phyloP scores from a whole-genome alignment of 805 yeast genomes.

The Kluyveromyces dobzhanskii region DNA sequence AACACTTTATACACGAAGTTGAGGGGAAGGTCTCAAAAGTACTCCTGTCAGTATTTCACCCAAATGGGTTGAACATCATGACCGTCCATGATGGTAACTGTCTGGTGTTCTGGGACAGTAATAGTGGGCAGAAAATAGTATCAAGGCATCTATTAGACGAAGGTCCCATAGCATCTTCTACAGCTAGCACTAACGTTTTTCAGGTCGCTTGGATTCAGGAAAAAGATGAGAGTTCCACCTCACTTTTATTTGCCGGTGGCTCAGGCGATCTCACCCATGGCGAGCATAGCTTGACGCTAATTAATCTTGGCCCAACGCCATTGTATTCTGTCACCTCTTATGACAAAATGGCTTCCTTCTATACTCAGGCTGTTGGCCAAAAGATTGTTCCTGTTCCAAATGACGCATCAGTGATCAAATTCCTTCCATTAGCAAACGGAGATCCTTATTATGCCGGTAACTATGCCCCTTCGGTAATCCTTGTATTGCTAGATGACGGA shows the following conservation, averaged over 20 bases:
- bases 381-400: slow-evolving; percentile 48
- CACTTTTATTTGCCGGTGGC: slow-evolving; percentile 64
- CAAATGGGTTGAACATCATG: slow-evolving; percentile 79
- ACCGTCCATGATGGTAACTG: slow-evolving; percentile 79
- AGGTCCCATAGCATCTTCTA: slow-evolving; percentile 40
- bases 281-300: slow-evolving; percentile 39
- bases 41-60: slow-evolving; percentile 69
- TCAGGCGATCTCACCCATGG: slow-evolving; percentile 34
- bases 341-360: slow-evolving; percentile 72
- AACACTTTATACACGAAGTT: slow-evolving; percentile 50
- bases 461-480: slow-evolving; percentile 62
- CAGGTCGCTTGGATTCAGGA: slow-evolving; percentile 73
- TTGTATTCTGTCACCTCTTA: slow-evolving; percentile 75
- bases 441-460: slow-evolving; percentile 76
- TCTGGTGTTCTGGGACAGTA: slow-evolving; percentile 87
- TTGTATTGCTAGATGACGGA: slow-evolving; percentile 55
- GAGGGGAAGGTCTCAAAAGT: slow-evolving; percentile 52
- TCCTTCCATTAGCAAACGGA: slow-evolving; percentile 46
- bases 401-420: slow-evolving; percentile 34
- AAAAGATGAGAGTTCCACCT: slow-evolving; percentile 71
- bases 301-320: slow-evolving; percentile 77
- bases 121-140: slow-evolving; percentile 61
- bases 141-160: slow-evolving; percentile 68
- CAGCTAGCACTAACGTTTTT: slow-evolving; percentile 32
- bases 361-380: slow-evolving; percentile 50